Evolutionary conservation across 139 green algal species (phyloP).

Genomic region (Medakamo hakoo): DNA sequence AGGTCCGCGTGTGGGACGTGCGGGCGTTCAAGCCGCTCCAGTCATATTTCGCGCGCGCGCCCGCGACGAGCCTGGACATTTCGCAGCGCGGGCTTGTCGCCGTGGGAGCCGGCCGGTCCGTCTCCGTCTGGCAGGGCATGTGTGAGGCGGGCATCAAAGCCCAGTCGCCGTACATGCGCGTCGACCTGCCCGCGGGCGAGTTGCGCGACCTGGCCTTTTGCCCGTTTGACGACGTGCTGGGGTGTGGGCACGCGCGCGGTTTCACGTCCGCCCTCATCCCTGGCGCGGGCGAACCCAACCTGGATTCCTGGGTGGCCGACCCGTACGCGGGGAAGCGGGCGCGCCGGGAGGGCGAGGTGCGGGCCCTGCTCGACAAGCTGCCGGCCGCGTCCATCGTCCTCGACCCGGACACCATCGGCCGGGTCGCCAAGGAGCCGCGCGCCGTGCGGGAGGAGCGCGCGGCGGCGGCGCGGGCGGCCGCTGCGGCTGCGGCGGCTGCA

Average conservation of each 20-base stretch:
- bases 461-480: conserved; percentile 16
- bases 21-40: conserved; percentile 70
- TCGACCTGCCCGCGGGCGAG: conserved; percentile 30
- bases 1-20: conserved; percentile 83
- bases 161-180: conserved; percentile 70
- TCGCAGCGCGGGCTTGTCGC: conserved; percentile 84
- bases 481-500: conserved; percentile 11
- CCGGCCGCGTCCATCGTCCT: conserved; percentile 87
- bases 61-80: conserved; percentile 59
- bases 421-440: conserved; percentile 46
- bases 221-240: conserved; percentile 91
- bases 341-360: conserved; percentile 78
- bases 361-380: conserved; percentile 91
- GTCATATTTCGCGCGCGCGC: conserved; percentile 64
- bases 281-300: conserved; percentile 91
- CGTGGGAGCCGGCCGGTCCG: conserved; percentile 46
- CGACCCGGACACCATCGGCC: conserved; percentile 68
- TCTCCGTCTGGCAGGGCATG: conserved; percentile 40
- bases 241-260: conserved; percentile 46
- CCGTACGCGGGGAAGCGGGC: conserved; percentile 58
- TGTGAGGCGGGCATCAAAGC: conserved; percentile 39
- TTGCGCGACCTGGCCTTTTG: conserved; percentile 59
- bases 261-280: conserved; percentile 76
- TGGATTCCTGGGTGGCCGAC: conserved; percentile 89
- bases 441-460: conserved; percentile 50